Evolutionary conservation across 352 stramenopile genomes (phyloP).

Genomic region (Pythium dissimile): DNA sequence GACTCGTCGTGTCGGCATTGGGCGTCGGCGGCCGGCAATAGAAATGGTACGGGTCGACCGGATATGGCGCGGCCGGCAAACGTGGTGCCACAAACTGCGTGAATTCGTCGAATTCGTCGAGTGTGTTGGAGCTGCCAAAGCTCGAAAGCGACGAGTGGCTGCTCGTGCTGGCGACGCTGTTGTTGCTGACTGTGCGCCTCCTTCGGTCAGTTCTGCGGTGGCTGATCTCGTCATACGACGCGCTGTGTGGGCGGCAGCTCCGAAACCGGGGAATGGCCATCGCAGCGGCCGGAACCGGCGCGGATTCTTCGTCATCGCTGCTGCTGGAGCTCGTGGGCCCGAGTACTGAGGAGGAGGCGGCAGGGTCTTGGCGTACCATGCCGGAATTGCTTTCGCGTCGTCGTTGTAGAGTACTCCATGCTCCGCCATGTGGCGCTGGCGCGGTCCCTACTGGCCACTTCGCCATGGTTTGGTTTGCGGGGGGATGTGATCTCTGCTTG

Average conservation of each 20-base stretch:
- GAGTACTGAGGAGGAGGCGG: not conserved
- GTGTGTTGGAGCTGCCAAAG: constrained; percentile 12
- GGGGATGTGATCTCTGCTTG: not conserved
- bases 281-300: constrained; percentile 16
- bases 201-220: no score
- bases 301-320: constrained; percentile 20
- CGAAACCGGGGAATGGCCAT: constrained; percentile 47
- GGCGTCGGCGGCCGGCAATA: constrained; percentile 34
- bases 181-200: constrained; percentile 57
- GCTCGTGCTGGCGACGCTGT: constrained; percentile 62
- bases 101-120: constrained; percentile 12
- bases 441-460: constrained; percentile 21
- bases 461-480: constrained; percentile 16
- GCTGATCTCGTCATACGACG: constrained; percentile 18
- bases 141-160: constrained; percentile 27
- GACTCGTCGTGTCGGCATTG: constrained; percentile 22
- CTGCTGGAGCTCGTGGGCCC: constrained; percentile 6
- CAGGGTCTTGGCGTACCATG: constrained; percentile 6
- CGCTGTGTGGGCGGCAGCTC: constrained; percentile 32
- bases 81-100: constrained; percentile 37
- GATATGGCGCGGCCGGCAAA: constrained; percentile 64
- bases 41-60: constrained; percentile 81
- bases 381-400: constrained; percentile 29
- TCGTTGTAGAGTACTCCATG: constrained; percentile 12
- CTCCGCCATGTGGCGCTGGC: constrained; percentile 6